Conservation (phyloP, 805 yeast genomes). For the Yarrowia sp. region DNA sequence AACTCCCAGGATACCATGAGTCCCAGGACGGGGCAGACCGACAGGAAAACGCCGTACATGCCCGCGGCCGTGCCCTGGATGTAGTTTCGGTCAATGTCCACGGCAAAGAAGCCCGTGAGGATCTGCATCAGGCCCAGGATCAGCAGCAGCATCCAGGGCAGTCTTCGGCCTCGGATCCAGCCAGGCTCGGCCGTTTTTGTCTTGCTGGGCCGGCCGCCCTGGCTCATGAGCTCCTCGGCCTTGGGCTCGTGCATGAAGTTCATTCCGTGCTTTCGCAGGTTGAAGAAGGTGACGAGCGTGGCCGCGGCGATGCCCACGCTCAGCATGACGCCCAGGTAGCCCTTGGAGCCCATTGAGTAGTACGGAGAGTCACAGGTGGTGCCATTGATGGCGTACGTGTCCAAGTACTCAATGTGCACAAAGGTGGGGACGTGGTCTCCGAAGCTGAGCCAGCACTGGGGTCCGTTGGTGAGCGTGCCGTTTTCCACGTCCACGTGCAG, state of each 20-base stretch:
- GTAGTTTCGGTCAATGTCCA: slow-evolving; percentile 37
- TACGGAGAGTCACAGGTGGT: slow-evolving; percentile 34
- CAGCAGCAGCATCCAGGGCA: slow-evolving; percentile 38
- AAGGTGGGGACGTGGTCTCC: slow-evolving; percentile 32
- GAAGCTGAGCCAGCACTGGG: slow-evolving; percentile 35
- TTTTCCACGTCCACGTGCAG: slow-evolving; percentile 33
- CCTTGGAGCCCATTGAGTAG: slow-evolving; percentile 33
- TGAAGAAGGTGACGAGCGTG: slow-evolving; percentile 34
- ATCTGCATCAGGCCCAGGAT: slow-evolving; percentile 33
- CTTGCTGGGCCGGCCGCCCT: slow-evolving; percentile 11
- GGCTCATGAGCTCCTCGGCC: slow-evolving; percentile 17
- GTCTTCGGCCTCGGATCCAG: slow-evolving; percentile 33
- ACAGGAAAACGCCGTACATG: slow-evolving; percentile 33
- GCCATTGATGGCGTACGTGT: slow-evolving; percentile 28
- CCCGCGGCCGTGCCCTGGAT: slow-evolving; percentile 34
- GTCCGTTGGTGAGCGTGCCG: slow-evolving; percentile 36
- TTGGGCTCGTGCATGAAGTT: slow-evolving; percentile 27
- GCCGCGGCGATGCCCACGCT: slow-evolving; percentile 30
- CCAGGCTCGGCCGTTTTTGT: slow-evolving; percentile 32
- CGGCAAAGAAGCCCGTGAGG: slow-evolving; percentile 36
- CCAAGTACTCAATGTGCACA: slow-evolving; percentile 14
- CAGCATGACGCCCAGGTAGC: slow-evolving; percentile 34
- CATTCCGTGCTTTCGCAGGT: slow-evolving; percentile 35
- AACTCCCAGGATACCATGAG: slow-evolving; percentile 33
- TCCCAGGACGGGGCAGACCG: slow-evolving; percentile 31